Evolutionary conservation across 1,139 yeast species (phyloP).

Genomic region (Yamadazyma aaseri): DNA sequence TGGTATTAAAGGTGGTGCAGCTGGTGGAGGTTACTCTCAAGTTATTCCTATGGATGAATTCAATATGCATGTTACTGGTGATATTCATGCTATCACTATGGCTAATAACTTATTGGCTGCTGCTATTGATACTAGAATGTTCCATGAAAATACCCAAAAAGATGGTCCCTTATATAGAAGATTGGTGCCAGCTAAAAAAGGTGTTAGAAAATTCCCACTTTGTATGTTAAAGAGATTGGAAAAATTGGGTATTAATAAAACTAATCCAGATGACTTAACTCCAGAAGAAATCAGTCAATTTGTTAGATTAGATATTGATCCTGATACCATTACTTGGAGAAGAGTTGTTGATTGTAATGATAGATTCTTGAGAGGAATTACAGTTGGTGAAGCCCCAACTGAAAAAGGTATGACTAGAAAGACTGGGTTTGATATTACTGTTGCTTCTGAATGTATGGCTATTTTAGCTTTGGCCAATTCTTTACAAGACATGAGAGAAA

Average conservation of each 20-base stretch:
- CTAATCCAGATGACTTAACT: conserved; percentile 80
- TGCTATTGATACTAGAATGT: conserved; percentile 96
- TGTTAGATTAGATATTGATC: conserved; percentile 89
- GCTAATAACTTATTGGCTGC: conserved; percentile 96
- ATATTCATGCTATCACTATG: conserved; percentile 94
- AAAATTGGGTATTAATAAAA: conserved; percentile 78
- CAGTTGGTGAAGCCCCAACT: conserved; percentile 91
- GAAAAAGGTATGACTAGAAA: conserved; percentile 88
- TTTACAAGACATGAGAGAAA: conserved; percentile 80
- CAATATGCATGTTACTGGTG: conserved; percentile 97
- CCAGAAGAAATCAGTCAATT: conserved; percentile 73
- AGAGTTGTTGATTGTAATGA: conserved; percentile 97
- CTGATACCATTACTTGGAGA: conserved; percentile 92
- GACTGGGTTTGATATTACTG: conserved; percentile 96
- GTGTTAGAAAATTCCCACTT: conserved; percentile 71
- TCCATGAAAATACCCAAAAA: conserved; percentile 93
- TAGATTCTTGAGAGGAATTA: conserved; percentile 86
- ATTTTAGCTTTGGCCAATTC: conserved; percentile 87
- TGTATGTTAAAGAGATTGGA: conserved; percentile 77
- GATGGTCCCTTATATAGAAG: conserved; percentile 85
- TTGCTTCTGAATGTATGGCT: conserved; percentile 98
- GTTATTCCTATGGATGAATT: conserved; percentile 99
- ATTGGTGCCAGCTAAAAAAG: conserved; percentile 85
- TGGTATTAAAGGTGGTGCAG: conserved; percentile 99
- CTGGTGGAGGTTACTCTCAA: conserved; percentile 99